These are phyloP conservation scores for Eutypella sp. DNA, from an alignment of 2,329 filamentous ascomycete genomes.

Conservation along the genomic window DNA sequence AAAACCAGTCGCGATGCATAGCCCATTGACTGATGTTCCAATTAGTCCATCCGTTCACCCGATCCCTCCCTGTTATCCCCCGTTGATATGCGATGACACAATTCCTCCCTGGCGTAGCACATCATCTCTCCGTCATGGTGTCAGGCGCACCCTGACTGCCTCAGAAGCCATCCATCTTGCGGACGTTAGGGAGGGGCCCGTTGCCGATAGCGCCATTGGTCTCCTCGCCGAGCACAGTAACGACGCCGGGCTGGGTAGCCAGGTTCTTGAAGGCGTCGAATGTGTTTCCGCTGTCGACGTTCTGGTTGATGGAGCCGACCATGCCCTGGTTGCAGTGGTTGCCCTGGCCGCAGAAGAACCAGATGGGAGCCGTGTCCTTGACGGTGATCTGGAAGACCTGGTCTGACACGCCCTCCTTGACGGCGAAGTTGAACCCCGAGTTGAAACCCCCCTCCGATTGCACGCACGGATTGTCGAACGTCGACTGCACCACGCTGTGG, in stretches of 20 bases:
- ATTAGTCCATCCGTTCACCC: too few species aligned
- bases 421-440: constrained; percentile 40
- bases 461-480: constrained; percentile 37
- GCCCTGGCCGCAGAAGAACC: constrained; percentile 42
- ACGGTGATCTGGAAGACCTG: constrained; percentile 41
- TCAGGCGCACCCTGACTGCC: too few species aligned
- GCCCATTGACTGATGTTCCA: too few species aligned
- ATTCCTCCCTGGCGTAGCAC: too few species aligned
- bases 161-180: background rate
- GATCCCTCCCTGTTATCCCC: too few species aligned
- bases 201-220: background rate
- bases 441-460: constrained; percentile 33
- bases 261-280: background rate
- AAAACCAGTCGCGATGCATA: too few species aligned
- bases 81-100: too few species aligned
- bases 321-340: constrained; percentile 46
- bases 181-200: background rate
- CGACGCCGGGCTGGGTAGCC: background rate
- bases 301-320: constrained; percentile 46
- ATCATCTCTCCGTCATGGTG: too few species aligned
- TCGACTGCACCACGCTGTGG: constrained; percentile 42
- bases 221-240: background rate
- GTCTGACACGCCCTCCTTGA: constrained; percentile 27
- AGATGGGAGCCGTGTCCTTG: constrained; percentile 36
- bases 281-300: constrained; percentile 11